These are phyloP conservation scores for Orobanche coerulescens DNA, from an alignment of 257 asterid species.

Conservation along the genomic window DNA sequence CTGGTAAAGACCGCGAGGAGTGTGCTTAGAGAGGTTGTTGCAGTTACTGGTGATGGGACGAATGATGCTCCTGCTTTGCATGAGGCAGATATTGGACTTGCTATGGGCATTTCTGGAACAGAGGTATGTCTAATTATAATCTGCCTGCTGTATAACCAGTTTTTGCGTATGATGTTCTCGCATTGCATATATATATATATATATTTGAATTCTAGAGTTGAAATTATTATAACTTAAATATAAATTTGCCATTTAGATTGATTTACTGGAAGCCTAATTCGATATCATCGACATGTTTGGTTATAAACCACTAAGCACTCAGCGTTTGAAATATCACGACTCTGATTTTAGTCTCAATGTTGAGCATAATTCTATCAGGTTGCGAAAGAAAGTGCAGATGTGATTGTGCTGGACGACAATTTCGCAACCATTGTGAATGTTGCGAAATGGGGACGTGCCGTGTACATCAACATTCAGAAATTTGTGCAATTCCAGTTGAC, in stretches of 20 bases:
- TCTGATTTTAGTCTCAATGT: background rate
- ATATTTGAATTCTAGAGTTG: no score
- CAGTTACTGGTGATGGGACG: conserved; percentile 97
- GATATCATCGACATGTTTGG: no score
- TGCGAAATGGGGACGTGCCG: conserved; percentile 97
- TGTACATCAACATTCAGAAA: conserved; percentile 91
- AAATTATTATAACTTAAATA: no score
- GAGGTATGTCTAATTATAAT: conserved; percentile 42
- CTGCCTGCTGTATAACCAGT: conserved; percentile 5
- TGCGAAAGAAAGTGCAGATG: conserved; percentile 97
- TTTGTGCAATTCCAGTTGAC: conserved; percentile 97
- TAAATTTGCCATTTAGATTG: no score
- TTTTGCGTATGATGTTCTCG: background rate
- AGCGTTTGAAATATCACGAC: background rate
- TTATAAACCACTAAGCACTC: background rate
- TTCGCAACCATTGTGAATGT: conserved; percentile 89
- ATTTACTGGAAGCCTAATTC: no score
- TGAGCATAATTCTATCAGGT: conserved; percentile 43
- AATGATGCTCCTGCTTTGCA: conserved; percentile 96
- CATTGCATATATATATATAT: background rate
- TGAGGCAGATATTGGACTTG: conserved; percentile 87
- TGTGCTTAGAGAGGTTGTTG: conserved; percentile 72
- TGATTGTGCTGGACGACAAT: conserved; percentile 90
- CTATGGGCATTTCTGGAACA: conserved; percentile 93
- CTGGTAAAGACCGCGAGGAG: conserved; percentile 69